Percentiles rank a stretch among this genome's conserved stretches.
phyloP scores from a whole-genome alignment of 2,329 filamentous ascomycete species.

The Cercospora beticola region DNA sequence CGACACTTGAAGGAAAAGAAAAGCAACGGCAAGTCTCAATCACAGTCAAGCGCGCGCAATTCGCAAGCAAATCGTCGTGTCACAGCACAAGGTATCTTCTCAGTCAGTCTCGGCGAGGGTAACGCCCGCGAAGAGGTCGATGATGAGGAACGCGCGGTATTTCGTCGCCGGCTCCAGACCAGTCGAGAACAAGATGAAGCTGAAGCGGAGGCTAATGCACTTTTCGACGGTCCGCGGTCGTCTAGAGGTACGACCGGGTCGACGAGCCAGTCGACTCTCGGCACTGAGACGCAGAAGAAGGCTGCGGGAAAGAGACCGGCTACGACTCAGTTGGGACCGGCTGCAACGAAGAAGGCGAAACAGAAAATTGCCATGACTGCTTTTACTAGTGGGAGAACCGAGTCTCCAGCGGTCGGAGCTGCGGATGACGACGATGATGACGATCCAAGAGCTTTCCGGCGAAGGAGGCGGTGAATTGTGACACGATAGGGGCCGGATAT shows the following conservation, averaged over 20 bases:
- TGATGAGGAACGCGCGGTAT: conserved; percentile 29
- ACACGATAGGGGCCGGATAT: background rate
- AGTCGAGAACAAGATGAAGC: conserved; percentile 34
- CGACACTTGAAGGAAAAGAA: conserved; percentile 13
- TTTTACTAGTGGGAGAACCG: background rate
- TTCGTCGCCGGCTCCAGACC: conserved; percentile 33
- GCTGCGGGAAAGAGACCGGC: conserved; percentile 34
- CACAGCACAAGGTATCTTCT: background rate
- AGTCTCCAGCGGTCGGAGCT: conserved; percentile 15
- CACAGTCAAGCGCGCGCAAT: conserved; percentile 18
- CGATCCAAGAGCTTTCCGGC: conserved; percentile 56
- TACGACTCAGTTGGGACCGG: conserved; percentile 22
- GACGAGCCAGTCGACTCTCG: conserved; percentile 23
- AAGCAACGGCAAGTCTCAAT: conserved; percentile 20
- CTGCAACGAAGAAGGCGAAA: conserved; percentile 35
- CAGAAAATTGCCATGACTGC: conserved; percentile 26
- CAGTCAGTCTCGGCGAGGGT: conserved; percentile 9
- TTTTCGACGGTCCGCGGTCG: conserved; percentile 12
- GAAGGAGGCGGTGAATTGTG: conserved; percentile 38
- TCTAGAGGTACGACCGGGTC: conserved; percentile 14
- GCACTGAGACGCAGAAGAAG: conserved; percentile 28
- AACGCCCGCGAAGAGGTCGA: conserved; percentile 22
- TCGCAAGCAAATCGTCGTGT: background rate
- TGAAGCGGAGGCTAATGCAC: conserved; percentile 18
- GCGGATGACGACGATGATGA: conserved; percentile 52